phyloP scores from a whole-genome alignment of 345 rosid species.

The Syzygium jambos region DNA sequence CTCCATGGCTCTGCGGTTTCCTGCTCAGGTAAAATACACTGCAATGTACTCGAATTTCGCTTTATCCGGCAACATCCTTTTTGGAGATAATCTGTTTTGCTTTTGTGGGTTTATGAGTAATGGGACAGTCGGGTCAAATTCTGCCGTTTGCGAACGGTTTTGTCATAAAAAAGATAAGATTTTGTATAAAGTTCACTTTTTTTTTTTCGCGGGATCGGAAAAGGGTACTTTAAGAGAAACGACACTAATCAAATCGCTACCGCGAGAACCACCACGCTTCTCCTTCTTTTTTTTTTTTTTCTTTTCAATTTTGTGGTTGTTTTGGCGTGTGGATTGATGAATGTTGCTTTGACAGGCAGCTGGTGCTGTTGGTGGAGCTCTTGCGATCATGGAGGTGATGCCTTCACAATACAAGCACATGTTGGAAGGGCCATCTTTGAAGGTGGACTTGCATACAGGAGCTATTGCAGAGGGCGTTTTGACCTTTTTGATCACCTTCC shows the following conservation, averaged over 20 bases:
- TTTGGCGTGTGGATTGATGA: background rate
- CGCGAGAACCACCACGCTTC: accelerated
- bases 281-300: background rate
- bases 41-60: background rate
- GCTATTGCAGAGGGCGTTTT: slow-evolving; percentile 84
- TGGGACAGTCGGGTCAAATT: background rate
- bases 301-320: background rate
- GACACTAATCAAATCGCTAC: background rate
- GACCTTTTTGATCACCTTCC: slow-evolving; percentile 67
- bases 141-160: background rate
- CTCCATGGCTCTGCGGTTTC: slow-evolving; percentile 82
- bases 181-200: background rate
- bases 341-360: slow-evolving; percentile 44
- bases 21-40: slow-evolving; percentile 58
- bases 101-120: background rate
- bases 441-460: slow-evolving; percentile 71
- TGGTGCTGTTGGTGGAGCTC: slow-evolving; percentile 92
- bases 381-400: slow-evolving; percentile 68
- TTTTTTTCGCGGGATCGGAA: background rate
- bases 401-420: slow-evolving; percentile 60
- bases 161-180: background rate
- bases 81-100: background rate
- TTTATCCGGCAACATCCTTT: background rate
- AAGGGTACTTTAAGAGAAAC: background rate
- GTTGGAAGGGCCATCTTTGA: slow-evolving; percentile 64